Evolutionary conservation across 768 basidiomycete genomes (phyloP), one percentile per base, ranked within the genome.

Genomic region (Lentinula detonsa): DNA sequence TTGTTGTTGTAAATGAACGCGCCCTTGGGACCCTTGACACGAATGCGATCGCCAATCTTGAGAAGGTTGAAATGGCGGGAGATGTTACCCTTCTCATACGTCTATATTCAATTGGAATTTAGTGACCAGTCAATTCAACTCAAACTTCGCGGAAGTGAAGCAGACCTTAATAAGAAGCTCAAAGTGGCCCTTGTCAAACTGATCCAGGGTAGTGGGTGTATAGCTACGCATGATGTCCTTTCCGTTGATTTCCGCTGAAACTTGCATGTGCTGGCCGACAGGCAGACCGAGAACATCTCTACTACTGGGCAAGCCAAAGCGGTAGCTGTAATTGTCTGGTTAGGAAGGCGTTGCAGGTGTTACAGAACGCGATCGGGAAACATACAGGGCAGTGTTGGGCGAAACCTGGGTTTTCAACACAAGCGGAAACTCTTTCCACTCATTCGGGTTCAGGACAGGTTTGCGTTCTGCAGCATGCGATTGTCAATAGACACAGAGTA

Each of bases 1-100:
- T 80, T 78, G 3, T 90, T 84, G 48, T 76, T 67, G 76, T 98
- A 99, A 65, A 81, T 83, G 83, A 98, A 98, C 72, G 89, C 87
- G 60, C 97, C 97, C 76, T 93, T 98, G 66, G 97, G 97, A 1
- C 97, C 97, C 74, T 95, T 96, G 78, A 98, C 83, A 65, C 86
- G 87, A 65, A 97, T 80, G 53, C 81, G 88, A 77, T 98, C 88
- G 62, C 95, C 95, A 45, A 95, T 81, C 63, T 90, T 93, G 70
- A 98, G 84, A 49, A 84, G 76, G 13, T 85, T 82, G 68, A 98
- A 78, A 74, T 92, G 85, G 63, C 87, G 85, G 9, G 97, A 98
- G 71, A 99, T 92, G 80, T 98, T 98, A 62, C 97, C 97, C 72
- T 92, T 89, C 70, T 98, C 96, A 70, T 99, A 99, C 6, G 93